Conservation (phyloP, 2,329 filamentous ascomycete genomes). For the Emergomyces orientalis region DNA sequence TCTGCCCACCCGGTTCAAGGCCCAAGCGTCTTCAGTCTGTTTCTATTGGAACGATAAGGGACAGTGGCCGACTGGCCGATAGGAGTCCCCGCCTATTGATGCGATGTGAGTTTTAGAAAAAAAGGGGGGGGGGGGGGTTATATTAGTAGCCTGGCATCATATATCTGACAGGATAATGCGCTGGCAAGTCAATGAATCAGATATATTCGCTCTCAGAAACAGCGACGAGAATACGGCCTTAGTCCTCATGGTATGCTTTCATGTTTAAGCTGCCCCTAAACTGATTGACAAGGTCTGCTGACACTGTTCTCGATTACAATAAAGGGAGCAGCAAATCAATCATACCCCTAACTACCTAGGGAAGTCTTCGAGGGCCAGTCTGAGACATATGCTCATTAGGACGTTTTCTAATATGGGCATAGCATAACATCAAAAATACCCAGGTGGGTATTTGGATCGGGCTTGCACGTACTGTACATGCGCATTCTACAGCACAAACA, state of each 20-base stretch:
- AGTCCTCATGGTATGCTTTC: background rate
- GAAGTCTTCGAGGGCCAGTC: background rate
- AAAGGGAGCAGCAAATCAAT: background rate
- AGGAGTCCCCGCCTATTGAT: background rate
- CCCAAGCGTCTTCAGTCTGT: background rate
- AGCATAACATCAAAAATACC: background rate
- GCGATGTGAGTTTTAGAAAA: background rate
- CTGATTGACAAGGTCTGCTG: background rate
- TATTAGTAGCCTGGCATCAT: too few species aligned
- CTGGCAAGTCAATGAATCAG: background rate
- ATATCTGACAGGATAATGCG: background rate
- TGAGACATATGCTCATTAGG: background rate
- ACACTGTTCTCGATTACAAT: background rate
- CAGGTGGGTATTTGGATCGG: background rate
- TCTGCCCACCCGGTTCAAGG: background rate
- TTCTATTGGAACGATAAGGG: background rate
- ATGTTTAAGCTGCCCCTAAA: background rate
- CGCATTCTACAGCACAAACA: background rate
- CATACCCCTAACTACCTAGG: background rate
- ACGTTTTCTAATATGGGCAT: background rate
- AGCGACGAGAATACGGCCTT: background rate
- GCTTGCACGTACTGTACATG: background rate
- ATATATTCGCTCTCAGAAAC: background rate
- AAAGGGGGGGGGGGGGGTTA: too few species aligned
- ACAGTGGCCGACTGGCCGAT: background rate